Evolutionary conservation across 306 rosid species (phyloP).

Genomic region (Delonix regia): DNA sequence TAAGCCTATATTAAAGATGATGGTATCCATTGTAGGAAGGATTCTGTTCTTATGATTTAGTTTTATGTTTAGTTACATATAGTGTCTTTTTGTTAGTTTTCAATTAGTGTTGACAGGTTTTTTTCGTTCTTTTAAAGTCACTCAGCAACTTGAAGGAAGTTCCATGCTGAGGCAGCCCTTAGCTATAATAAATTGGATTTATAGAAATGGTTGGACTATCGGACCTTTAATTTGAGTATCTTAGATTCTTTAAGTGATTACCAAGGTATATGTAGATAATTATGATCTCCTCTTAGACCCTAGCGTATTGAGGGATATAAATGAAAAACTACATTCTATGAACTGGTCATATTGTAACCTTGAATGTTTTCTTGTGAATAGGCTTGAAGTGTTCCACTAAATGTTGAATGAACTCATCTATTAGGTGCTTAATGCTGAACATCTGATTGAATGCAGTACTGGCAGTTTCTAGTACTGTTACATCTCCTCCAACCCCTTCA

Average conservation of each 20-base stretch:
- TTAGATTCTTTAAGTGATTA: constrained; percentile 3
- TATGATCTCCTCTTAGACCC: background rate
- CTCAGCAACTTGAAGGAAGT: background rate
- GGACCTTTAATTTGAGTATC: background rate
- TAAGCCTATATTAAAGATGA: constrained; percentile 42
- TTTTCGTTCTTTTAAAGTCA: too few relatives aligned
- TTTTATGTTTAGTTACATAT: constrained; percentile 36
- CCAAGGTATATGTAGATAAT: background rate
- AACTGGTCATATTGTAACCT: background rate
- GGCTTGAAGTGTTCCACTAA: background rate
- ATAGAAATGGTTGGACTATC: constrained; percentile 20
- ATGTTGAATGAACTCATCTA: background rate
- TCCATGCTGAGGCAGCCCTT: constrained; percentile 14
- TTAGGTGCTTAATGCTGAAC: background rate
- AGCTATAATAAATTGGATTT: constrained; percentile 5
- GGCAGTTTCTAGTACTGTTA: background rate
- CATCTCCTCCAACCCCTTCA: background rate
- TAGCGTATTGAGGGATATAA: background rate
- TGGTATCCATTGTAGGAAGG: constrained; percentile 43
- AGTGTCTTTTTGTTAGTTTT: constrained; percentile 16
- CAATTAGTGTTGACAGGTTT: constrained; percentile 22
- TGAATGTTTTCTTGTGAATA: background rate
- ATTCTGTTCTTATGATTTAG: constrained; percentile 38
- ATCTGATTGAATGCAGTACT: background rate
- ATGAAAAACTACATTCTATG: background rate